Percentiles rank a stretch among this genome's conserved stretches.
These are phyloP conservation scores for Ceratocystiopsis sp. DNA, from an alignment of 2,329 filamentous ascomycete genomes.

Conservation along the genomic window DNA sequence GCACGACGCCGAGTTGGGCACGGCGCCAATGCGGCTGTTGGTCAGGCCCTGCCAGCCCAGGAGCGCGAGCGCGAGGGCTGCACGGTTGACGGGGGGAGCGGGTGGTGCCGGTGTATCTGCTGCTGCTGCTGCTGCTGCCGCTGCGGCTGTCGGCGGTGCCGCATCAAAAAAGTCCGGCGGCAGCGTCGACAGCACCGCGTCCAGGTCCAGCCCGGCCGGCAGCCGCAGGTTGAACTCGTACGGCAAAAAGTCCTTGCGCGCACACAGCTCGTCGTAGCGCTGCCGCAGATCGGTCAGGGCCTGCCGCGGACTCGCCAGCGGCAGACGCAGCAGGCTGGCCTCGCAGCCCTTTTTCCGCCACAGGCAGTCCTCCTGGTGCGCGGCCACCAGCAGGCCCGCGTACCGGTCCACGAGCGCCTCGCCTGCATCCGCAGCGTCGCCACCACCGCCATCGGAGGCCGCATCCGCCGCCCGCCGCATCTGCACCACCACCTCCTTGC, in stretches of 20 bases:
- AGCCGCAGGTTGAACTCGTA: constrained; percentile 45
- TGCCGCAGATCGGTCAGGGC: constrained; percentile 41
- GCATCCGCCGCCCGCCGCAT: constrained; percentile 26
- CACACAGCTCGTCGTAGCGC: constrained; percentile 47
- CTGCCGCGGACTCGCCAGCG: constrained; percentile 42
- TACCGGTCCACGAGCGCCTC: constrained; percentile 63
- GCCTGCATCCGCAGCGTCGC: constrained; percentile 25
- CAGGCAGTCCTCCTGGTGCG: constrained; percentile 65
- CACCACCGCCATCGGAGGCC: constrained; percentile 28
- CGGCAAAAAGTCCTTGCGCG: constrained; percentile 37
- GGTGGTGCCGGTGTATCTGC: constrained; percentile 6
- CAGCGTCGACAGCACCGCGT: constrained; percentile 31
- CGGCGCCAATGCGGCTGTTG: constrained; percentile 35
- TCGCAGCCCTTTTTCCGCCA: constrained; percentile 85
- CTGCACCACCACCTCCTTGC: constrained; percentile 69
- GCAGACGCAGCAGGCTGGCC: constrained; percentile 42
- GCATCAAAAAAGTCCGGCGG: constrained; percentile 36
- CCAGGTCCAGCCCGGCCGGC: constrained; percentile 33
- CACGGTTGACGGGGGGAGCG: constrained; percentile 28
- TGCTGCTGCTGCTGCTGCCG: constrained; percentile 9
- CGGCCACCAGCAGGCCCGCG: constrained; percentile 50
- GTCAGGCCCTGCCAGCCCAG: constrained; percentile 59
- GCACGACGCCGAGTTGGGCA: constrained; percentile 62
- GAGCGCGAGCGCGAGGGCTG: constrained; percentile 51
- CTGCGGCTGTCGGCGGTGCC: constrained; percentile 13